Base-by-base conservation (phyloP, 1,139 yeast species). In the Protomyces arabidopsidicola region DNA sequence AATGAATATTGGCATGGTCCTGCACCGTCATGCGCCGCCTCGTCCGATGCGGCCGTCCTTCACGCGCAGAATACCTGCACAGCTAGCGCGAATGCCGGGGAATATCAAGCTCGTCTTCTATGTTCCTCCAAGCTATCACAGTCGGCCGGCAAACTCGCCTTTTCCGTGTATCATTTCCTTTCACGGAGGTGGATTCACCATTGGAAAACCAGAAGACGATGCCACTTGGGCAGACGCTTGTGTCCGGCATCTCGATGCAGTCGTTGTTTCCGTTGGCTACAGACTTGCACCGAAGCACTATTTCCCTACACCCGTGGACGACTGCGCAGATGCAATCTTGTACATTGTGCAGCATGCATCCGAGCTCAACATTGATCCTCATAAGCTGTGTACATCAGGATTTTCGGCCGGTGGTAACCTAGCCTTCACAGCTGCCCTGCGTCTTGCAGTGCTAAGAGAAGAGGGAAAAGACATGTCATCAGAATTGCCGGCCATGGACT, bases 231-330 rank as follows among this genome's bases (percentile, higher is more conserved):
- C 71, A 63, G 71, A 68, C 27, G 64, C 69, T 9, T 60, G 63
- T 27, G 50, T 27, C n/a, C 22, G 16, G 20, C 31, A 42, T 6
- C 69, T 73, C 6, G 67, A 67, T 22, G 66, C 73, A 42, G 73
- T 72, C 2, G 74, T 75, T 20, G 71, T 75, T 35, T 74, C 74
- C 62, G 77, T 76, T 35, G 77, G 75, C 62, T 77, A 77, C 68
- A 69, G 78, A 51, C 69, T 75, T 34, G 82, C 82, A 0, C 84
- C 83, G 2, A 81, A 80, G 68, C 69, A 73, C 65, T 81, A 81
- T 20, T 81, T 74, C 67, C 83, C 84, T 2, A 79, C 81, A 3
- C 76, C 79, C 42, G 77, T 79, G 1, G 76, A 79, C n/a, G 84
- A 81, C 45, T 52, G 64, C n/a, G 60, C 45, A 10, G 48, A 36